Evolutionary conservation across 345 rosid species (phyloP).

Genomic region (Eucalyptus curtisii): DNA sequence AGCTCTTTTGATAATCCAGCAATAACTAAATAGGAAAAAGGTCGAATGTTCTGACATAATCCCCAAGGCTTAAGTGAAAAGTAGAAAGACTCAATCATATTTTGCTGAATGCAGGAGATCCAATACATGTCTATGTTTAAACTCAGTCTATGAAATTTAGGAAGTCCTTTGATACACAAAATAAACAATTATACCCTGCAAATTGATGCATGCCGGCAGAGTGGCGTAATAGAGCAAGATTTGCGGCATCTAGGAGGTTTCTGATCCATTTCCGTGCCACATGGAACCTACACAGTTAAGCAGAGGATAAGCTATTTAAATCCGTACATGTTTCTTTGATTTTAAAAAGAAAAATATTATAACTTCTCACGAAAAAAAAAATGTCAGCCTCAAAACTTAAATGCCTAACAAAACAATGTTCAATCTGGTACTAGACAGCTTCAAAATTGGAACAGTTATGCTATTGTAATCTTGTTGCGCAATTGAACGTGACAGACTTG

Average conservation of each 20-base stretch:
- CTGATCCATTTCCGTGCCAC: conserved; percentile 86
- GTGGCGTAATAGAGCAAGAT: conserved; percentile 38
- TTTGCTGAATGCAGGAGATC: background rate
- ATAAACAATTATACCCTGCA: conserved; percentile 42
- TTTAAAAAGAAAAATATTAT: background rate
- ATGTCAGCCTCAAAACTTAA: background rate
- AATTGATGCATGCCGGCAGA: conserved; percentile 67
- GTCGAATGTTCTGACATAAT: background rate
- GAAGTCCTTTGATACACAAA: background rate
- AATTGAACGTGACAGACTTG: background rate
- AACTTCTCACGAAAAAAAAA: background rate
- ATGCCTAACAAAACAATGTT: background rate
- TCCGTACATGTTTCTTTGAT: background rate
- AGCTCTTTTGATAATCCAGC: background rate
- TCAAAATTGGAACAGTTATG: background rate
- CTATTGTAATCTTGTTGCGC: background rate
- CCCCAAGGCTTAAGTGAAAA: background rate
- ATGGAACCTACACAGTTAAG: conserved; percentile 57
- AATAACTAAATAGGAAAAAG: background rate
- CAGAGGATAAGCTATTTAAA: background rate
- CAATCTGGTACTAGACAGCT: background rate
- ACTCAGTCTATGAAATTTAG: background rate
- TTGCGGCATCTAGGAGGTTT: conserved; percentile 90
- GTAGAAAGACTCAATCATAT: background rate
- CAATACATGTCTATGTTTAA: background rate